These are phyloP conservation scores for Panus rudis DNA, from an alignment of 768 basidiomycete species.

Conservation along the genomic window DNA sequence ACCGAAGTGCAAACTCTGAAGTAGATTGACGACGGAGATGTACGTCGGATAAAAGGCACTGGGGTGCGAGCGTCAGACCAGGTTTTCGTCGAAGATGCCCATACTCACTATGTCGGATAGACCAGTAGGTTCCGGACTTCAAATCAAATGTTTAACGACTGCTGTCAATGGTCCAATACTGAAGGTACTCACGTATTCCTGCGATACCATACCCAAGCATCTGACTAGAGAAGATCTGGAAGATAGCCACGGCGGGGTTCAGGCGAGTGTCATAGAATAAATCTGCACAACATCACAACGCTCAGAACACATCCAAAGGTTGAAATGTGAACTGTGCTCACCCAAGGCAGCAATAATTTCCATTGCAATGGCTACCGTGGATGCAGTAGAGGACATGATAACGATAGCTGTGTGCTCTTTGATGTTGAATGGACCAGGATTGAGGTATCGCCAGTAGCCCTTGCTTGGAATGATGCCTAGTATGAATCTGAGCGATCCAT, in stretches of 20 bases:
- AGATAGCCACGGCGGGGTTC: constrained; percentile 44
- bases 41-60: constrained; percentile 45
- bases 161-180: not conserved
- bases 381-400: constrained; percentile 54
- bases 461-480: constrained; percentile 34
- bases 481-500: constrained; percentile 19
- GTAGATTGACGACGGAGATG: constrained; percentile 43
- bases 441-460: constrained; percentile 48
- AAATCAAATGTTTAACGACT: constrained; percentile 2
- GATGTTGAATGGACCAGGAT: constrained; percentile 58
- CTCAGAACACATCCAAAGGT: not conserved
- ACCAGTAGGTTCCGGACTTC: constrained; percentile 42
- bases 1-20: constrained; percentile 47
- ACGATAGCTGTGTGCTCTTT: constrained; percentile 60
- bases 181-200: constrained; percentile 18
- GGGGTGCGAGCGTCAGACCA: not conserved
- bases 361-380: constrained; percentile 50
- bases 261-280: constrained; percentile 45
- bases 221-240: constrained; percentile 49
- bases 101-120: constrained; percentile 42
- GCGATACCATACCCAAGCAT: constrained; percentile 29
- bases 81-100: not conserved
- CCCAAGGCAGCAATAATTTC: constrained; percentile 54
- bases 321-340: constrained; percentile 7
- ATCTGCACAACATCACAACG: constrained; percentile 24